Conservation (phyloP, 495 filamentous ascomycete species). For the Neurospora sublineolata region DNA sequence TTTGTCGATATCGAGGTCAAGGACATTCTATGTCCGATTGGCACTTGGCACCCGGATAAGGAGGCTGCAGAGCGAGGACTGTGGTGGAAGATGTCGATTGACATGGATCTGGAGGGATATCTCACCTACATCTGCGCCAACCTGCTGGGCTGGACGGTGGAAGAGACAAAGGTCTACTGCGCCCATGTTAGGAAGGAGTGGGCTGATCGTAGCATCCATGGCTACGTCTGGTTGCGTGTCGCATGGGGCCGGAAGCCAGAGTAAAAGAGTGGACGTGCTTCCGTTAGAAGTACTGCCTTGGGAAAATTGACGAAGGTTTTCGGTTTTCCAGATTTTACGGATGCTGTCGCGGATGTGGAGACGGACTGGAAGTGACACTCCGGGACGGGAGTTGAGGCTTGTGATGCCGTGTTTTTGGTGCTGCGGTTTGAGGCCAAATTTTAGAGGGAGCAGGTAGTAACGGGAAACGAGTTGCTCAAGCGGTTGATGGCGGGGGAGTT, state of each 20-base stretch:
- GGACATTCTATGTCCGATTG: neutral
- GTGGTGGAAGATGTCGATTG: neutral
- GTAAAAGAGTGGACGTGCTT: neutral
- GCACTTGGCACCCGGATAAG: neutral
- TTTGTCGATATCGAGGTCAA: slow-evolving; percentile 2
- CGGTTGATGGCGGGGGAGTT: neutral
- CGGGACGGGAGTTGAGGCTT: neutral
- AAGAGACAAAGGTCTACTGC: slow-evolving; percentile 2
- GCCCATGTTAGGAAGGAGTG: slow-evolving; percentile 1
- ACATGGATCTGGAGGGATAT: neutral
- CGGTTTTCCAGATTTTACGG: neutral
- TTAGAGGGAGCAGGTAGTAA: neutral
- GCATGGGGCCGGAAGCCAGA: slow-evolving; percentile 28
- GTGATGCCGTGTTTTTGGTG: neutral
- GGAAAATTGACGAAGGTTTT: neutral
- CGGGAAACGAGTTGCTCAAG: neutral
- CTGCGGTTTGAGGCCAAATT: neutral
- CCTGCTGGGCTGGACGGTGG: slow-evolving; percentile 8
- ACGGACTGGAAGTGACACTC: neutral
- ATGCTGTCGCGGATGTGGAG: neutral
- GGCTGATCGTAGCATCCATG: neutral
- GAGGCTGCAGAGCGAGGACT: slow-evolving; percentile 1
- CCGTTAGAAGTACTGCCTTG: neutral
- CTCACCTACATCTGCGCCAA: neutral
- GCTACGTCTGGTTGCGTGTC: neutral